Evolutionary conservation across 768 basidiomycete genomes (phyloP).

Genomic region (Rhodosporidiobolus odoratus): DNA sequence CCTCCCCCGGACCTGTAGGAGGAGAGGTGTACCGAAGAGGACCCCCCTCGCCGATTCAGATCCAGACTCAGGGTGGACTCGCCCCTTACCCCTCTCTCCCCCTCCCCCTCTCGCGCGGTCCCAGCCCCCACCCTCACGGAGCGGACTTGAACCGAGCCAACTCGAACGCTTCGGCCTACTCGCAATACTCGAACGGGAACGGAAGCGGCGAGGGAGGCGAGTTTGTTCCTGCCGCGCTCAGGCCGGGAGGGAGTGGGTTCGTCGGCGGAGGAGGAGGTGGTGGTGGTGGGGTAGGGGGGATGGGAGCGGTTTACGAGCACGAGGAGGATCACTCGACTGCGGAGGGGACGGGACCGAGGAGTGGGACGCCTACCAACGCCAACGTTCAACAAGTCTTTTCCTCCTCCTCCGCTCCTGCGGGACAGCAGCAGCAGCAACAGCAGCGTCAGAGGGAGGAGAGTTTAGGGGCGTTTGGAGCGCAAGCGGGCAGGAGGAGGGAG

Average conservation of each 20-base stretch:
- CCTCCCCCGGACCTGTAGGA: slow-evolving; percentile 9
- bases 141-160: slow-evolving; percentile 5
- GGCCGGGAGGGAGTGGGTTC: too few relatives aligned
- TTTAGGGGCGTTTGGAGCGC: background rate
- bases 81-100: too few relatives aligned
- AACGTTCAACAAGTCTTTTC: slow-evolving; percentile 42
- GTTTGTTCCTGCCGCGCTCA: slow-evolving; percentile 1
- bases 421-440: background rate
- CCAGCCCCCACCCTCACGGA: background rate
- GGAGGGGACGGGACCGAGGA: slow-evolving; percentile 3
- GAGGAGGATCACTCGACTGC: background rate
- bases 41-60: too few relatives aligned
- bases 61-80: too few relatives aligned
- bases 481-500: background rate
- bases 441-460: background rate
- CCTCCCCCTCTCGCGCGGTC: slow-evolving; percentile 2
- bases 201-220: background rate
- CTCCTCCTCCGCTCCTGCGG: too few relatives aligned
- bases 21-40: too few relatives aligned
- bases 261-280: too few relatives aligned
- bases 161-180: slow-evolving; percentile 24
- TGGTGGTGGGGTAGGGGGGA: slow-evolving; percentile 7
- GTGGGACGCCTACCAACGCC: slow-evolving; percentile 38
- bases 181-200: slow-evolving; percentile 18
- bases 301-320: background rate